A percentile compares a stretch with the other conserved stretches of the same genome.
Conservation (phyloP, 2,329 filamentous ascomycete species). For the Setomelanomma holmii region DNA sequence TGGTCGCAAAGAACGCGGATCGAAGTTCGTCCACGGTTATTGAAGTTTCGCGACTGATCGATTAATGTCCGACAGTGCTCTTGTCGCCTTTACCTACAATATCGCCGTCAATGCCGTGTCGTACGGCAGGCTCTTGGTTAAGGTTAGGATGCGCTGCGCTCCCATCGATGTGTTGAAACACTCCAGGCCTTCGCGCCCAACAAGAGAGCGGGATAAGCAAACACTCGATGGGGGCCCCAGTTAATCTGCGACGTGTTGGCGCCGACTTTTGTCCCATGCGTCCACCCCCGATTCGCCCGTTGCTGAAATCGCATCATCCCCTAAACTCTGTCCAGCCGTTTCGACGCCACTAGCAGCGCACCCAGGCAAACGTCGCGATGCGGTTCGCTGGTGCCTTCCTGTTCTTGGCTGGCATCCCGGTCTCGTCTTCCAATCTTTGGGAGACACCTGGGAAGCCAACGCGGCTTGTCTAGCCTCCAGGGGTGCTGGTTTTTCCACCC, state of each 20-base stretch:
- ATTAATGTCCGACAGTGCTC: constrained; percentile 3
- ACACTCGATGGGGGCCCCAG: constrained; percentile 11
- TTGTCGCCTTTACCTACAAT: constrained; percentile 1
- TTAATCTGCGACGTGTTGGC: constrained; percentile 37
- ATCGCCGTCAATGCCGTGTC: constrained; percentile 23
- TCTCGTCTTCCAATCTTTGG: constrained; percentile 33
- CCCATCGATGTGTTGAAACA: constrained; percentile 29
- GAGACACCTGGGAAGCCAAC: constrained; percentile 27
- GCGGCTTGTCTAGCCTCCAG: constrained; percentile 24
- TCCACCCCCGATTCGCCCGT: constrained; percentile 19
- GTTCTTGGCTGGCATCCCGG: constrained; percentile 28
- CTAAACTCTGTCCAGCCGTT: constrained; percentile 24
- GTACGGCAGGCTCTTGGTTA: constrained; percentile 14
- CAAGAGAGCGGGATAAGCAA: constrained; percentile 15
- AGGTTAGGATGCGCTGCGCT: constrained; percentile 15
- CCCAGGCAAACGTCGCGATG: constrained; percentile 13
- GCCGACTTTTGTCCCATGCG: constrained; percentile 14
- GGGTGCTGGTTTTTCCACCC: constrained; percentile 31
- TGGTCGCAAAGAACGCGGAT: constrained; percentile 6
- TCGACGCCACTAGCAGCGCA: constrained; percentile 7
- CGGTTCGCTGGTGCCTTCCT: constrained; percentile 25
- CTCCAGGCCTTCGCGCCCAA: constrained; percentile 16
- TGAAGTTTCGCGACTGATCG: constrained; percentile 2
- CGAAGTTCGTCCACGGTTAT: constrained; percentile 8
- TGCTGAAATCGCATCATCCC: constrained; percentile 19